A percentile compares a stretch with the other conserved stretches of the same genome.
These are phyloP conservation scores for Solanum tarapatanum DNA, from an alignment of 257 asterid species.

Conservation along the genomic window DNA sequence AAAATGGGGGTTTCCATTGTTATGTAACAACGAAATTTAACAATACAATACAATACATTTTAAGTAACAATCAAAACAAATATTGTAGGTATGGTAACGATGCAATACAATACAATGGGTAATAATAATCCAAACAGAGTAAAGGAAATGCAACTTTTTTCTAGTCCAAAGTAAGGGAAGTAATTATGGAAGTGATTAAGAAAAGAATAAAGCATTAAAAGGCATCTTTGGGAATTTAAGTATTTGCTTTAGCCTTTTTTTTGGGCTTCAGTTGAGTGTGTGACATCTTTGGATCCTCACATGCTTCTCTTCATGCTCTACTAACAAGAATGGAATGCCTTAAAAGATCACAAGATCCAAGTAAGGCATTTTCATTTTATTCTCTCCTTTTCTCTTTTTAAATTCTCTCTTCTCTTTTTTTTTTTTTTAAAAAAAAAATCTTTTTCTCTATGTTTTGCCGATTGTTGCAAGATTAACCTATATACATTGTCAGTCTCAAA, in stretches of 20 bases:
- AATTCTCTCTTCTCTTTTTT: not conserved
- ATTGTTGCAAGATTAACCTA: not conserved
- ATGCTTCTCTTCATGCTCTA: not conserved
- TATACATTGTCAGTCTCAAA: not conserved
- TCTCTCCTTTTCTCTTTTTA: not conserved
- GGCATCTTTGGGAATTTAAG: not conserved
- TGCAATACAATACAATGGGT: too few relatives aligned
- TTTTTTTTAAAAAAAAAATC: not conserved
- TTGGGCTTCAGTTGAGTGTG: not conserved
- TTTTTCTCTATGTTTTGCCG: not conserved
- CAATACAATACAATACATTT: too few relatives aligned
- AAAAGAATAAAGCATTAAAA: slow-evolving; percentile 1
- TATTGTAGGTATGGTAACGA: too few relatives aligned
- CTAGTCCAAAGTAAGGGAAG: not conserved
- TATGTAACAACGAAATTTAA: too few relatives aligned
- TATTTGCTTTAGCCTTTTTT: not conserved
- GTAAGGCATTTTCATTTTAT: not conserved
- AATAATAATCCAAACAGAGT: too few relatives aligned
- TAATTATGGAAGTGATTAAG: not conserved
- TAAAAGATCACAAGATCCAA: not conserved
- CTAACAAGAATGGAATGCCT: not conserved
- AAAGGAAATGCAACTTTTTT: not conserved
- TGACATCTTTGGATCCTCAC: not conserved
- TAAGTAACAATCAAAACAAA: too few relatives aligned
- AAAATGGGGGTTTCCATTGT: too few relatives aligned